Evolutionary conservation across 1,139 yeast genomes (phyloP).

Genomic region (Candida buenavistaensis): DNA sequence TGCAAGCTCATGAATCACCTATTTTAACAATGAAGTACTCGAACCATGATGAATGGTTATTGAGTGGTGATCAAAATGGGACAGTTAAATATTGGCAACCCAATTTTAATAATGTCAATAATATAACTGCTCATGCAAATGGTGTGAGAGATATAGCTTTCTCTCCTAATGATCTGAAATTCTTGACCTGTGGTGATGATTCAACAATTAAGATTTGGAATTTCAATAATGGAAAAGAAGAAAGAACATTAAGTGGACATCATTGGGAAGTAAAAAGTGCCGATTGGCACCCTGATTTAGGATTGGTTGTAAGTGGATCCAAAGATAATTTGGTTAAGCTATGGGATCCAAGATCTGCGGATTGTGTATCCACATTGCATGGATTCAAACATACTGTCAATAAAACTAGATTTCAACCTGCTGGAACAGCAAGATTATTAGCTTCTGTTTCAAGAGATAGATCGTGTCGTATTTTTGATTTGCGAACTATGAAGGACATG

Average conservation of each 20-base stretch:
- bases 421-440: slow-evolving; percentile 63
- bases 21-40: slow-evolving; percentile 78
- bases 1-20: slow-evolving; percentile 97
- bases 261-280: slow-evolving; percentile 98
- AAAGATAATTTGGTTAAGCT: slow-evolving; percentile 90
- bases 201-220: slow-evolving; percentile 90
- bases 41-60: slow-evolving; percentile 91
- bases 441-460: slow-evolving; percentile 90
- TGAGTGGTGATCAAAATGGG: slow-evolving; percentile 94
- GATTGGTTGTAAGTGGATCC: slow-evolving; percentile 83
- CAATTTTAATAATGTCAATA: slow-evolving; percentile 92
- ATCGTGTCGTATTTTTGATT: slow-evolving; percentile 83
- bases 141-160: slow-evolving; percentile 86
- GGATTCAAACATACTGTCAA: slow-evolving; percentile 94
- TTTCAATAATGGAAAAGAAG: slow-evolving; percentile 86
- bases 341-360: slow-evolving; percentile 90
- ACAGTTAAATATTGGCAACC: slow-evolving; percentile 95
- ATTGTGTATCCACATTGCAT: slow-evolving; percentile 75
- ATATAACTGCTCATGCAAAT: slow-evolving; percentile 75
- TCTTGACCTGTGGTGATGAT: slow-evolving; percentile 91
- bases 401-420: slow-evolving; percentile 77
- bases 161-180: slow-evolving; percentile 86
- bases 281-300: slow-evolving; percentile 93
- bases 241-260: slow-evolving; percentile 79
- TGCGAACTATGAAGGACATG: slow-evolving; percentile 79